Percentiles rank a stretch among this genome's conserved stretches.
Evolutionary conservation across 768 basidiomycete species (phyloP).

Genomic region (Lactifluus pinguis): DNA sequence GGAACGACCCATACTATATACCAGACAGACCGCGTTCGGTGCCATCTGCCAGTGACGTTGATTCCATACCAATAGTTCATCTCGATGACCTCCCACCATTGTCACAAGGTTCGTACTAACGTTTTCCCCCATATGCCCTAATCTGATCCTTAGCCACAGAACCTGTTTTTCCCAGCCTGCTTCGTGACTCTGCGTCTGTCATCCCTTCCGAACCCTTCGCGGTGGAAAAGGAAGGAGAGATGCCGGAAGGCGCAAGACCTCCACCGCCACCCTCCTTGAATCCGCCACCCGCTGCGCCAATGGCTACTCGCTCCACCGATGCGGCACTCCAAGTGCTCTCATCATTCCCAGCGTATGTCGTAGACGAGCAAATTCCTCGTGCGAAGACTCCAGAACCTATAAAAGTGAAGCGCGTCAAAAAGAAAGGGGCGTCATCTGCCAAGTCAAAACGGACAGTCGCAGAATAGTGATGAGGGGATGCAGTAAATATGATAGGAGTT

Average conservation of each 20-base stretch:
- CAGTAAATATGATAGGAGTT: background rate
- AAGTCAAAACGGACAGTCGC: slow-evolving; percentile 58
- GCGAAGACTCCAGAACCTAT: slow-evolving; percentile 61
- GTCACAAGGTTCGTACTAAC: slow-evolving; percentile 24
- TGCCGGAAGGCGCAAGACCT: slow-evolving; percentile 16
- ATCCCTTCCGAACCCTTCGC: slow-evolving; percentile 8
- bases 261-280: slow-evolving; percentile 13
- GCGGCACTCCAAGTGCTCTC: slow-evolving; percentile 21
- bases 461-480: slow-evolving; percentile 20
- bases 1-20: slow-evolving; percentile 90
- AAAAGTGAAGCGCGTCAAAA: slow-evolving; percentile 67
- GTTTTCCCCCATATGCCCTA: background rate
- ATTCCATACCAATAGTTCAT: slow-evolving; percentile 84
- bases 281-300: slow-evolving; percentile 20
- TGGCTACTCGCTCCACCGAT: slow-evolving; percentile 18
- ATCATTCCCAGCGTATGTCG: slow-evolving; percentile 48
- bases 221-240: slow-evolving; percentile 18
- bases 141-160: background rate
- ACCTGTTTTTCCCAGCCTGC: slow-evolving; percentile 6
- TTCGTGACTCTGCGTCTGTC: slow-evolving; percentile 10
- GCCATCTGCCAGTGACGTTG: slow-evolving; percentile 50
- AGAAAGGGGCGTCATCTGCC: slow-evolving; percentile 42
- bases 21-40: slow-evolving; percentile 47
- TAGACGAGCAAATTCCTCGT: slow-evolving; percentile 39
- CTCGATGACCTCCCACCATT: slow-evolving; percentile 62